Conservation (phyloP, 2,329 filamentous ascomycete species). For the Didymella lethalis region DNA sequence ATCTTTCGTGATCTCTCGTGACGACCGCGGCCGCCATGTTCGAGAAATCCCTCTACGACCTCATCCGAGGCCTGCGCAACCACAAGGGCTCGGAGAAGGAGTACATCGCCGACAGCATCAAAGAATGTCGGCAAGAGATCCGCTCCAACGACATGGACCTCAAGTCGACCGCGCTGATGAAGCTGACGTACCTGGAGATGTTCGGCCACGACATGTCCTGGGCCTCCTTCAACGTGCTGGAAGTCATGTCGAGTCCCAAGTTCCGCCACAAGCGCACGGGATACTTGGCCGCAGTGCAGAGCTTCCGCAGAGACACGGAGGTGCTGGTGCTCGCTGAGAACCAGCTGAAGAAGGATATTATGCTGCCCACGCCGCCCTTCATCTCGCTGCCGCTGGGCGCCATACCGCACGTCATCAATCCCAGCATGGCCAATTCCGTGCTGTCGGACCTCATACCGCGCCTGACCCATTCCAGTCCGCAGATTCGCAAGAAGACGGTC, state of each 20-base stretch:
- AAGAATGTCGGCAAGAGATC: slow-evolving; percentile 95
- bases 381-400: slow-evolving; percentile 87
- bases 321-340: slow-evolving; percentile 98
- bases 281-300: slow-evolving; percentile 94
- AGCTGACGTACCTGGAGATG: slow-evolving; percentile 98
- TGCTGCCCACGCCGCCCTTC: slow-evolving; percentile 73
- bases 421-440: slow-evolving; percentile 88
- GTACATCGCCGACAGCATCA: slow-evolving; percentile 91
- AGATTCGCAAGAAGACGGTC: slow-evolving; percentile 93
- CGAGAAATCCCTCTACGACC: slow-evolving; percentile 98
- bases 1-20: background rate
- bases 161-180: slow-evolving; percentile 94
- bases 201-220: slow-evolving; percentile 99
- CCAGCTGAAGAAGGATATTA: slow-evolving; percentile 91
- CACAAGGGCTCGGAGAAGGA: slow-evolving; percentile 95
- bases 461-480: slow-evolving; percentile 82
- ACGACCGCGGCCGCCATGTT: slow-evolving; percentile 70
- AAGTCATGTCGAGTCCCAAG: slow-evolving; percentile 97
- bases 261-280: slow-evolving; percentile 95
- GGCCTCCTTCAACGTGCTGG: slow-evolving; percentile 97
- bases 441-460: slow-evolving; percentile 86
- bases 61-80: slow-evolving; percentile 93
- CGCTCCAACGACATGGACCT: slow-evolving; percentile 95
- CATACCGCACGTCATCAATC: slow-evolving; percentile 93
- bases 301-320: slow-evolving; percentile 93